Evolutionary conservation across 2,329 filamentous ascomycete genomes (phyloP), one percentile per base, ranked within the genome.

Genomic region (Alternaria brassicae): DNA sequence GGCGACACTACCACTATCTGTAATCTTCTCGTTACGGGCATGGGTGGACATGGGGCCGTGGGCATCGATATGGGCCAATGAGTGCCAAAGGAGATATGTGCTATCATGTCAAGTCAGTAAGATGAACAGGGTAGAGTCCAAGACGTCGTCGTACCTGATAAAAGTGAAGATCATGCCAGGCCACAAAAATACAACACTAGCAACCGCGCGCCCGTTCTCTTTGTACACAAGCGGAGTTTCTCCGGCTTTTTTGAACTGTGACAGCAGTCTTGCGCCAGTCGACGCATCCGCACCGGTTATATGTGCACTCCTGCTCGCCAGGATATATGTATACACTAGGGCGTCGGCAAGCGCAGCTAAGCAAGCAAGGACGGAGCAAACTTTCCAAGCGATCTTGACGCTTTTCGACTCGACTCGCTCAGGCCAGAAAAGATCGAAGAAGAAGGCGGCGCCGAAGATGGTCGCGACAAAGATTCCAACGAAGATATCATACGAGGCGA

Each of bases 351-450:
- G 72, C 13, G 81, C 78, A 62, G 84, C 79, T 10, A 83, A 32
- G 32, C 79, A 81, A 7, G 85, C 77, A 2, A 84, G 68, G 2
- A 86, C 72, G 0, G 82, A 81, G 61, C 80, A 84, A 10, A 83
- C 77, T 66, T 80, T 84, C 85, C 85, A 88, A 1, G 84, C 82
- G n/a, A 81, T 65, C 48, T 82, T 81, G 3, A 87, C 84, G 19
- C 77, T 70, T 19, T 61, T 69, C 4, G 77, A 81, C 61, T 88
- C 85, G 9, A 78, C 71, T 47, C 85, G 79, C 51, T 85, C 84
- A 0, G 85, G 85, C 83, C 84, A 87, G 75, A 87, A 86, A 3
- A 88, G 80, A 67, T 87, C 85, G 73, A 87, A 86, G 78, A 87
- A 87, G 78, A 87, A 87, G 0, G 81, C 85, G 0, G 82, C 81